Base-by-base conservation (phyloP, 192 early-diverging fungal genomes). In the Podochytrium sp. region DNA sequence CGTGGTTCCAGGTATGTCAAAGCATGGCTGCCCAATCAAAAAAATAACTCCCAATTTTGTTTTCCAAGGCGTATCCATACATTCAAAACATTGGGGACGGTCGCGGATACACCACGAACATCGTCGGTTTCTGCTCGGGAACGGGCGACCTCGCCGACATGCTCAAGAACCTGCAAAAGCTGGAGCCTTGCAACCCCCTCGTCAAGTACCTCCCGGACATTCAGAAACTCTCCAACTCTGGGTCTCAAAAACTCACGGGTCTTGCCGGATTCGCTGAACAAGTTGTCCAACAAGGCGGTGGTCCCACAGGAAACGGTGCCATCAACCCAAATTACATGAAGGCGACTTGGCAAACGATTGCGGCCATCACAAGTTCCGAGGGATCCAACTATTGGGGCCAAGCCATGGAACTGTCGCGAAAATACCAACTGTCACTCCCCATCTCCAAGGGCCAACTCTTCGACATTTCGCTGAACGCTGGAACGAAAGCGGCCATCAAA, bases 51-150 rank as follows among this genome's bases (percentile, higher is more conserved):
- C n/a, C n/a, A n/a, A n/a, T n/a, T n/a, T n/a, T n/a, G n/a, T n/a
- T 20, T 55, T 10, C 7, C 7, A 7, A 55, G 63, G 63, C 63
- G 38, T 65, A 65, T 47, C 35, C 63, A 12, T 65, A 65, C 63
- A 65, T 65, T 29, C 63, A 65, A 47, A 65, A 65, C 38, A 65
- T 65, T 65, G 63, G 63, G 18, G 63, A 65, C 16, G 63, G 63
- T 18, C 37, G 63, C 2, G 63, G 63, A 47, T 65, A 34, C 43
- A 65, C 63, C 7, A 65, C 63, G 7, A 65, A 65, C 38, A 65
- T 65, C 47, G 63, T 65, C 20, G 63, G 63, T 14, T 65, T 65
- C 39, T 65, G 63, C 42, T 47, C 63, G 2, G 63, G 63, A 38
- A 65, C 63, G 23, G 63, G 63, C 40, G 63, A 65, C 27, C 47